A percentile compares a stretch with the other conserved stretches of the same genome.
These are phyloP conservation scores for Tetraselmis striata DNA, from an alignment of 139 green algal genomes.

Conservation along the genomic window DNA sequence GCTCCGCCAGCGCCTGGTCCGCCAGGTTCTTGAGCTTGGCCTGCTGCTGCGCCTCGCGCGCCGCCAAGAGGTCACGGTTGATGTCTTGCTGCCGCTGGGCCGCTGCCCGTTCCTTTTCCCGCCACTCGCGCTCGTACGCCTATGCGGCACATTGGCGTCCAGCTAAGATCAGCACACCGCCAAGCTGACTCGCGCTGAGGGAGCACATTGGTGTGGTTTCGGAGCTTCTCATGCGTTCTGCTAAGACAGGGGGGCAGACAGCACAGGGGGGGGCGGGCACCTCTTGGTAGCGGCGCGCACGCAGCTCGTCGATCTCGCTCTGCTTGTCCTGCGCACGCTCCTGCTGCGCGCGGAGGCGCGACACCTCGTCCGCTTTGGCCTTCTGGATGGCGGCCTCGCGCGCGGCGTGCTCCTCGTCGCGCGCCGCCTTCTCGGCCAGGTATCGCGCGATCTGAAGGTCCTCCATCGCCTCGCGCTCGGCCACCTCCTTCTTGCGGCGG, in stretches of 20 bases:
- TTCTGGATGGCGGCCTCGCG: slow-evolving; percentile 50
- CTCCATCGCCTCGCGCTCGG: slow-evolving; percentile 63
- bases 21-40: slow-evolving; percentile 57
- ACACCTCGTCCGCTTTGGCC: slow-evolving; percentile 80
- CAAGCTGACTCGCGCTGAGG: no score
- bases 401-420: slow-evolving; percentile 42
- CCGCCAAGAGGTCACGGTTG: slow-evolving; percentile 52
- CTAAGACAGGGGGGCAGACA: no score
- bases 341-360: slow-evolving; percentile 71
- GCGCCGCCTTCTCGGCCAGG: slow-evolving; percentile 55
- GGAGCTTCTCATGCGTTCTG: no score
- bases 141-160: slow-evolving; percentile 20
- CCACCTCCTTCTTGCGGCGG: slow-evolving; percentile 56
- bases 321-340: slow-evolving; percentile 70
- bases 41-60: slow-evolving; percentile 62
- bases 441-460: slow-evolving; percentile 72
- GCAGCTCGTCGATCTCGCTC: slow-evolving; percentile 76
- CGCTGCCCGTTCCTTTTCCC: slow-evolving; percentile 53
- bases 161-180: background rate
- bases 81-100: slow-evolving; percentile 43
- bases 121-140: slow-evolving; percentile 70
- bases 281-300: slow-evolving; percentile 54
- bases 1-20: slow-evolving; percentile 63
- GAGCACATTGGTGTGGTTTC: no score
- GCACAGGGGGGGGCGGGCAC: no score